Evolutionary conservation across 78 protist species (phyloP), one percentile per base, ranked within the genome.

Genomic region (Carpediemonas membranifera): DNA sequence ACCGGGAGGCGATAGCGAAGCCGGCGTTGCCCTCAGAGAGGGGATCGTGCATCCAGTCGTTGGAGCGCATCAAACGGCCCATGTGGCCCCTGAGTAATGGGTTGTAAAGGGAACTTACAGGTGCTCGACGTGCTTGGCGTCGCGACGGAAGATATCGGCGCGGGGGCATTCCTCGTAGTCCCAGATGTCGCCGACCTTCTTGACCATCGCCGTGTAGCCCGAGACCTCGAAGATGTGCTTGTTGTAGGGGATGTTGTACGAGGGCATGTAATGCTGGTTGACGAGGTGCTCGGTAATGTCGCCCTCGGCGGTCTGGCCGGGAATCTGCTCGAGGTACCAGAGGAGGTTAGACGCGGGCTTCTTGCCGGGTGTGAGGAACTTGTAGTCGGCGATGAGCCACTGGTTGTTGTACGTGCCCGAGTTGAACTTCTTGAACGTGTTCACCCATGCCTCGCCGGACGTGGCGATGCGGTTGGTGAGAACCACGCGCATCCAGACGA

Each of bases 371-470:
- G 54, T 55, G 41, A 87, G 83, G 16, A 44, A 47, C 13, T 79
- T 88, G 57, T 66, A 59, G 65, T 79, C 60, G 24, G 69, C 14
- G 16, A 82, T 28, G 55, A 77, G 78, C 83, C 82, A 84, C 71
- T 85, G 90, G 47, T 88, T 84, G 61, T 79, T 78, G 64, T 88
- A 88, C 30, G 89, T 84, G 25, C 92, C 92, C 19, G 75, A 53
- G 36, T 84, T 65, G 53, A 59, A 78, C 30, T 15, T 11, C 35
- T 34, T 28, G 1, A 78, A 76, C 9, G 52, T 61, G 16, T 53
- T 15, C 24, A 34, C 44, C 90, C 90, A 85, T 13, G 77, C 81
- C 30, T 3, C 34, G 31, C 74, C 83, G 27, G 33, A 68, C 47
- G 28, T 33, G 21, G 85, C 57, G 28, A 79, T 43, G 54, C 84